Evolutionary conservation across 192 early-diverging fungal species (phyloP).

Genomic region (Obelidium mucronatum): DNA sequence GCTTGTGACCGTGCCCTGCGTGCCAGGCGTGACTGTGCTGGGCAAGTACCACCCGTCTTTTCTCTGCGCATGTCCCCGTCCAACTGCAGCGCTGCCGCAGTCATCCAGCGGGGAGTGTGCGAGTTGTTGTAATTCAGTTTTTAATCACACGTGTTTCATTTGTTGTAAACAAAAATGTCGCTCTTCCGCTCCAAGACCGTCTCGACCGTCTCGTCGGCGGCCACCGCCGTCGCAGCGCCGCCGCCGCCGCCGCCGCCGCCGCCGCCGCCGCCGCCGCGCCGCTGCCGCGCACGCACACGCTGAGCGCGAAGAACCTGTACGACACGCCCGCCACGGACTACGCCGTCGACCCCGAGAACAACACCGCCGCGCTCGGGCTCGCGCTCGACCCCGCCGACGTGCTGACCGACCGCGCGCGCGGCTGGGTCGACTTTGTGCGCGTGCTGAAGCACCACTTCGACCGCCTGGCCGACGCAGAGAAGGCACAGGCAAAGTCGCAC

Average conservation of each 20-base stretch:
- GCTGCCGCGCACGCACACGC: background rate
- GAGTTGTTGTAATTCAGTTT: background rate
- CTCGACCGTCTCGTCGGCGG: background rate
- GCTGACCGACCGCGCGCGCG: slow-evolving; percentile 25
- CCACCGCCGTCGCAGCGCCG: background rate
- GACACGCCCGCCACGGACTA: background rate
- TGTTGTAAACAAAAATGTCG: background rate
- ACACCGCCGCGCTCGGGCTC: slow-evolving; percentile 22
- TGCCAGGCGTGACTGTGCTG: too few relatives aligned
- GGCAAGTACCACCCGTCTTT: too few relatives aligned
- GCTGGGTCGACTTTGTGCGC: slow-evolving; percentile 7
- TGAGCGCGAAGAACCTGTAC: slow-evolving; percentile 9
- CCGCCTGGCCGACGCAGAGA: slow-evolving; percentile 25
- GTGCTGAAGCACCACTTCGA: slow-evolving; percentile 12
- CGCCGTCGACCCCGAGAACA: slow-evolving; percentile 17
- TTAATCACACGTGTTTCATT: background rate
- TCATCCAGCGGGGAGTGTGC: background rate
- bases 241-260: background rate
- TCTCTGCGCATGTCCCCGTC: too few relatives aligned
- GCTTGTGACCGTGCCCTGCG: background rate
- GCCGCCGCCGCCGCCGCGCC: background rate
- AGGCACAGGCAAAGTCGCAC: slow-evolving; percentile 24
- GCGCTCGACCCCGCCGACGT: slow-evolving; percentile 30
- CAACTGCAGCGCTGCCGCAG: too few relatives aligned
- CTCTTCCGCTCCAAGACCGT: background rate